phyloP scores from a whole-genome alignment of 2,329 filamentous ascomycete species.

The Pseudogymnoascus sp. region DNA sequence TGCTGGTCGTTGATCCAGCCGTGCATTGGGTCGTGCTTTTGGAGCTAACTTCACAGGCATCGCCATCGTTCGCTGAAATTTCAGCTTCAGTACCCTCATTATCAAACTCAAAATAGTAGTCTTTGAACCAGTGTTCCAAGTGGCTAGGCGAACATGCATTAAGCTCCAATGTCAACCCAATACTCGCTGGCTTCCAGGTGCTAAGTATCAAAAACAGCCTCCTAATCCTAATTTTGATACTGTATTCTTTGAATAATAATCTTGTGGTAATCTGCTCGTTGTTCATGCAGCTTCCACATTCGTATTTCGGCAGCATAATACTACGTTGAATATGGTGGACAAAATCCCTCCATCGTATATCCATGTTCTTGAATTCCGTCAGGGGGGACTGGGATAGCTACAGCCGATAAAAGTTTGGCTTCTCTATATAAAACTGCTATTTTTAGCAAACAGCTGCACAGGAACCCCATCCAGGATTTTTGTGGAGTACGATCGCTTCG shows the following conservation, averaged over 20 bases:
- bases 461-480: conserved; percentile 28
- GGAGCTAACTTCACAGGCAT: neutral
- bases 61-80: neutral
- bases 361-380: conserved; percentile 13
- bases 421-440: neutral
- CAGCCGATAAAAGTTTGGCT: neutral
- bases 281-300: conserved; percentile 20
- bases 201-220: conserved; percentile 28
- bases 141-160: conserved; percentile 30
- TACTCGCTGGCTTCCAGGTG: conserved; percentile 22
- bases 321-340: conserved; percentile 27
- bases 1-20: conserved; percentile 27
- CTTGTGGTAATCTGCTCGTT: too few relatives aligned
- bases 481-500: conserved; percentile 22
- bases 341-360: conserved; percentile 17
- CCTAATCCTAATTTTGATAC: too few relatives aligned
- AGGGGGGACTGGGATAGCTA: too few relatives aligned
- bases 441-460: neutral
- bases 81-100: conserved; percentile 16
- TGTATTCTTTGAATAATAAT: too few relatives aligned
- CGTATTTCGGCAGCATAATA: conserved; percentile 26
- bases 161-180: conserved; percentile 28
- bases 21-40: conserved; percentile 25
- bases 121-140: conserved; percentile 29
- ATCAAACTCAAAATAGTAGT: conserved; percentile 22